Evolutionary conservation across 192 early-diverging fungal species (phyloP).

Genomic region (Coemansia sp.): DNA sequence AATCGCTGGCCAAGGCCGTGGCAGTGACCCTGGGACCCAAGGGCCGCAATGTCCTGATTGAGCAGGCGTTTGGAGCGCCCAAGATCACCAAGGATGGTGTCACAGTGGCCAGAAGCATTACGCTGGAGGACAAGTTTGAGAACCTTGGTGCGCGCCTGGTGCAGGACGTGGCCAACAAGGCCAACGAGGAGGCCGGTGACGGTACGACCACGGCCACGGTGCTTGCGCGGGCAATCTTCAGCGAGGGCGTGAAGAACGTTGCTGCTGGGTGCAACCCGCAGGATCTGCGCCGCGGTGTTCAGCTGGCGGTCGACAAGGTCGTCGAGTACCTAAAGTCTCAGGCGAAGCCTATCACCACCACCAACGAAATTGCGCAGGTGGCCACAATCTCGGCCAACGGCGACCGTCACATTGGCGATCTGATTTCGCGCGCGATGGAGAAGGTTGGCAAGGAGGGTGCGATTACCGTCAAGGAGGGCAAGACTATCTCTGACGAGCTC

Average conservation of each 20-base stretch:
- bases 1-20: slow-evolving; percentile 95
- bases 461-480: slow-evolving; percentile 99
- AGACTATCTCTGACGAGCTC: slow-evolving; percentile 98
- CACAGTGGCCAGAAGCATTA: slow-evolving; percentile 97
- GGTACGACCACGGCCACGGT: slow-evolving; percentile 99
- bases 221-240: slow-evolving; percentile 96
- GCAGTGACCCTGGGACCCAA: slow-evolving; percentile 99
- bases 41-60: slow-evolving; percentile 98
- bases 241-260: slow-evolving; percentile 98
- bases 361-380: slow-evolving; percentile 96
- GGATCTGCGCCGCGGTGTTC: slow-evolving; percentile 94
- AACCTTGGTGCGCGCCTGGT: slow-evolving; percentile 97
- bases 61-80: slow-evolving; percentile 95
- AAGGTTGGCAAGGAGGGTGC: slow-evolving; percentile 99
- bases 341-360: slow-evolving; percentile 89
- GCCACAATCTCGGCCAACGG: slow-evolving; percentile 99
- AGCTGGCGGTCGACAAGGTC: slow-evolving; percentile 89
- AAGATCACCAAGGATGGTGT: slow-evolving; percentile 99
- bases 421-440: slow-evolving; percentile 99
- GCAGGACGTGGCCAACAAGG: slow-evolving; percentile 99
- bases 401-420: slow-evolving; percentile 90
- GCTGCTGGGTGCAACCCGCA: slow-evolving; percentile 99
- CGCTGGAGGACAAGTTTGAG: slow-evolving; percentile 97
- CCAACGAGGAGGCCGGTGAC: slow-evolving; percentile 99
- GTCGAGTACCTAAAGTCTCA: slow-evolving; percentile 92